Evolutionary conservation across 495 filamentous ascomycete species (phyloP).

Genomic region (Tuber brumale): DNA sequence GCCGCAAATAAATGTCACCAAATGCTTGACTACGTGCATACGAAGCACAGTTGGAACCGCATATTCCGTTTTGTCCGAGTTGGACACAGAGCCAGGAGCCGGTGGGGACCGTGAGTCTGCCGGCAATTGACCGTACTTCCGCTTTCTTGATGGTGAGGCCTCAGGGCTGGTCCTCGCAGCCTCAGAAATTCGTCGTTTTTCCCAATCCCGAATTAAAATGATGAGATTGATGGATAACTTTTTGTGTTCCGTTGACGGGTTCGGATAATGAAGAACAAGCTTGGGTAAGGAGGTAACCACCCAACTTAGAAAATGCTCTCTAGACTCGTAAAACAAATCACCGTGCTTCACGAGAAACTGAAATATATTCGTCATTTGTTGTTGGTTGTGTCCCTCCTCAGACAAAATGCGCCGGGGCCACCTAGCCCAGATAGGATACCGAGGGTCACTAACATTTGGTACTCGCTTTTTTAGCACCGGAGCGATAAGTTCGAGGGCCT

Average conservation of each 20-base stretch:
- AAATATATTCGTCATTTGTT: constrained; percentile 95
- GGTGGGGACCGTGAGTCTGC: constrained; percentile 43
- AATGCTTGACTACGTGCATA: constrained; percentile 77
- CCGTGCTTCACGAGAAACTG: constrained; percentile 90
- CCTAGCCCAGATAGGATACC: constrained; percentile 77
- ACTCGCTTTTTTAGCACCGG: constrained; percentile 80
- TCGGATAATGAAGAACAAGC: constrained; percentile 68
- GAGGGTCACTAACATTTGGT: constrained; percentile 48
- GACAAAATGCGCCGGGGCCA: constrained; percentile 84
- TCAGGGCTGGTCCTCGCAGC: constrained; percentile 33
- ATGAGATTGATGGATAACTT: constrained; percentile 87
- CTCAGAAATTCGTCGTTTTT: constrained; percentile 60
- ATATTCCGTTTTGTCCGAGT: constrained; percentile 57
- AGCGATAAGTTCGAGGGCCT: constrained; percentile 87
- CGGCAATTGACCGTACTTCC: constrained; percentile 59
- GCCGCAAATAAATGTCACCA: constrained; percentile 86
- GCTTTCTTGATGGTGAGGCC: constrained; percentile 49
- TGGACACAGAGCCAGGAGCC: constrained; percentile 49
- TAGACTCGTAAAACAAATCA: constrained; percentile 87
- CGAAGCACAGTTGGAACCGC: constrained; percentile 59
- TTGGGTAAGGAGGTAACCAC: constrained; percentile 86
- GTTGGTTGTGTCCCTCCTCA: constrained; percentile 92
- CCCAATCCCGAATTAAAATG: constrained; percentile 85
- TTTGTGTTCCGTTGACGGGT: constrained; percentile 84
- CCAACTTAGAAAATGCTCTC: constrained; percentile 79